Base-by-base conservation (phyloP, 1,139 yeast species). In the Candida pseudoviswanathii region DNA sequence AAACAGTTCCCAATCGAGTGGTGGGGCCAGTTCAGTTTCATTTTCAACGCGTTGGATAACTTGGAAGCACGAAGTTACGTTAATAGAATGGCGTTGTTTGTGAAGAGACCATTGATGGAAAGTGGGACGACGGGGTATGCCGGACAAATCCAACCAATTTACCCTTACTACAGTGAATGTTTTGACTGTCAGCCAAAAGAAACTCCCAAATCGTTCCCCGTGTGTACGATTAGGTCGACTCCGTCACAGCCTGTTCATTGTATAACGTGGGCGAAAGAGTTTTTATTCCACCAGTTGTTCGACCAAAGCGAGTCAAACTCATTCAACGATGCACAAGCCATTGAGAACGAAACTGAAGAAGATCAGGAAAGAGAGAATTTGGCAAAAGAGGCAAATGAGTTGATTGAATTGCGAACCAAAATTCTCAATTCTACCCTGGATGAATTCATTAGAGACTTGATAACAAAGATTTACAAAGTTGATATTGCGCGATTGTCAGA, bases 201-300 rank as follows among this genome's bases (percentile, higher is more conserved):
- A 34, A 84, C 96, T 0, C 97, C 97, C 3, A 91, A 89, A 62
- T 80, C 96, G 0, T 94, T 83, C 65, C 97, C 99, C 0, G 97
- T 95, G 2, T 95, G 99, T 65, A 95, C 99, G 0, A 95, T 95
- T 50, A 77, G 99, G 56, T 89, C 97, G 7, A 94, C 99, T 0
- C 99, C 99, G 0, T 89, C 97, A 0, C 92, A 87, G 63, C 98
- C 98, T 0, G 86, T 94, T 7, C 99, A 95, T 63, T 90, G 97
- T 64, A 86, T 95, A 39, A 96, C 96, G 0, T 95, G 99, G 99
- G 96, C 98, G 10, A 95, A 95, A 62, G 90, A 88, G 59, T 95
- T 89, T 63, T 70, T 95, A 48, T 91, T 92, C 62, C 77, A 82
- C 37, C 96, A 91, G 63, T 72, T 95, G 47, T 94, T 91, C 66